These are phyloP conservation scores for Fusarium gaditjirri DNA, from an alignment of 2,329 filamentous ascomycete species.

Conservation along the genomic window DNA sequence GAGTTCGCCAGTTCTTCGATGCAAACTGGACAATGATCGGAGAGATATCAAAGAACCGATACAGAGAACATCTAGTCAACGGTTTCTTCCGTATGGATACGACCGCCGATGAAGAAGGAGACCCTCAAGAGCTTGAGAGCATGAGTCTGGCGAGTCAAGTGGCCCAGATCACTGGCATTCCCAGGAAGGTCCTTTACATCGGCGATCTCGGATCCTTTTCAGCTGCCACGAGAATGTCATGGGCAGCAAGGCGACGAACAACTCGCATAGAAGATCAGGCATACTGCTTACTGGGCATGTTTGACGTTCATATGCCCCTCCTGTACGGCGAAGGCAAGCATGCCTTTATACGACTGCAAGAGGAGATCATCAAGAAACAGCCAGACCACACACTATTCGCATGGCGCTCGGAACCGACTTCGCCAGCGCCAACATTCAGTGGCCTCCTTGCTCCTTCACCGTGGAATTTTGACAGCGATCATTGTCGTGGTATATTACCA, in stretches of 20 bases:
- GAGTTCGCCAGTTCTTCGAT: slow-evolving; percentile 43
- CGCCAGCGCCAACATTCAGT: not conserved
- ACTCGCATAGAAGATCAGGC: slow-evolving; percentile 44
- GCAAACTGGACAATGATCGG: slow-evolving; percentile 41
- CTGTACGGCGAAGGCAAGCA: slow-evolving; percentile 44
- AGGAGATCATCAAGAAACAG: slow-evolving; percentile 34
- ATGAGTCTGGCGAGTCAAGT: slow-evolving; percentile 5
- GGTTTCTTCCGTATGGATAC: not conserved
- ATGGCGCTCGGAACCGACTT: not conserved
- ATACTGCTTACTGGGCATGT: slow-evolving; percentile 46
- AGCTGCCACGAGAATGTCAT: slow-evolving; percentile 38
- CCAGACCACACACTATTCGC: slow-evolving; percentile 9
- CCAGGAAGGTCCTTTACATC: slow-evolving; percentile 11
- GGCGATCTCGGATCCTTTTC: slow-evolving; percentile 22
- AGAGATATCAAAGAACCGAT: slow-evolving; percentile 28
- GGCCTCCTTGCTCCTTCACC: slow-evolving; percentile 18
- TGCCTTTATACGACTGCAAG: slow-evolving; percentile 40
- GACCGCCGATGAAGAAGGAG: not conserved
- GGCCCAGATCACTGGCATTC: slow-evolving; percentile 40
- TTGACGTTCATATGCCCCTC: slow-evolving; percentile 46
- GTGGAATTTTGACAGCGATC: not conserved
- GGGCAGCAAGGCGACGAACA: slow-evolving; percentile 42
- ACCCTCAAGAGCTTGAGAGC: not conserved
- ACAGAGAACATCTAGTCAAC: not conserved
- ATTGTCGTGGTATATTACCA: not conserved